Conservation (phyloP, 345 rosid genomes). For the Moringa oleifera region DNA sequence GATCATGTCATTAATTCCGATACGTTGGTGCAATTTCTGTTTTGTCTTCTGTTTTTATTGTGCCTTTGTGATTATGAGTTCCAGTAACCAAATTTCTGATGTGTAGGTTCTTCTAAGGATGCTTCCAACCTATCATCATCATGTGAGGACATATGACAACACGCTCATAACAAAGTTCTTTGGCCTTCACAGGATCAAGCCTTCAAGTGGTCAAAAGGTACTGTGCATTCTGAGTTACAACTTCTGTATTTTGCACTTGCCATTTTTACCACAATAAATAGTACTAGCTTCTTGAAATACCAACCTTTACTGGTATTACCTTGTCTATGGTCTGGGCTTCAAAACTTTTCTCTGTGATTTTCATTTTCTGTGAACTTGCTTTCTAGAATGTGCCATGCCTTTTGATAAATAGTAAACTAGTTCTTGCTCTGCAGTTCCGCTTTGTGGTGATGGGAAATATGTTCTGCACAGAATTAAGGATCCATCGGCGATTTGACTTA, state of each 20-base stretch:
- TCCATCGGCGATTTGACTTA: slow-evolving; percentile 92
- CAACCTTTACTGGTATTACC: neutral
- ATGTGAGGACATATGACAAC: slow-evolving; percentile 84
- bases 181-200: slow-evolving; percentile 99
- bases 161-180: slow-evolving; percentile 95
- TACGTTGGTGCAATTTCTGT: neutral
- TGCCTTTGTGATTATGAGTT: slow-evolving; percentile 9
- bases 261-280: neutral
- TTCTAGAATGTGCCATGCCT: slow-evolving; percentile 3
- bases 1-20: neutral
- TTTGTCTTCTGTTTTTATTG: neutral
- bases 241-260: neutral
- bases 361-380: slow-evolving; percentile 6
- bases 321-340: slow-evolving; percentile 5
- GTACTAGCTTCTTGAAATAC: neutral
- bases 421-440: slow-evolving; percentile 62
- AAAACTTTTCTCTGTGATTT: slow-evolving; percentile 2
- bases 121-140: slow-evolving; percentile 96
- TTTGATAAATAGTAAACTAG: slow-evolving; percentile 15
- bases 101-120: slow-evolving; percentile 85
- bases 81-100: slow-evolving; percentile 21
- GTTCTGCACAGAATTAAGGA: slow-evolving; percentile 97
- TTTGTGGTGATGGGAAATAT: slow-evolving; percentile 99
- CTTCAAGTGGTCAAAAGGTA: slow-evolving; percentile 98
- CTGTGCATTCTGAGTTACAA: neutral